Evolutionary conservation across 441 rosid genomes (phyloP).

Genomic region (Codiaeum variegatum): DNA sequence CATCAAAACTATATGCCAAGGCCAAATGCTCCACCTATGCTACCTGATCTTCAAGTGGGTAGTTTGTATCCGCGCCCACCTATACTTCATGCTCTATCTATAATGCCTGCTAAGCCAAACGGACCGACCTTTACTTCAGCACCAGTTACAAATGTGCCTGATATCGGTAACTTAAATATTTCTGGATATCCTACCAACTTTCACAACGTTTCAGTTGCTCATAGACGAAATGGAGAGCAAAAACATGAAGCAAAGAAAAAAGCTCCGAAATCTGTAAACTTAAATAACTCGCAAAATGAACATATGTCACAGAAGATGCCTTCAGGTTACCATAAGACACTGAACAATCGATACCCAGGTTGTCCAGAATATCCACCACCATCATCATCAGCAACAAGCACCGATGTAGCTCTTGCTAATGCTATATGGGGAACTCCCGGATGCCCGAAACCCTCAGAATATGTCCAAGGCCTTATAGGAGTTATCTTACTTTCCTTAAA

Average conservation of each 20-base stretch:
- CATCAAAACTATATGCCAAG: conserved; percentile 22
- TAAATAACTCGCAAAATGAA: conserved; percentile 24
- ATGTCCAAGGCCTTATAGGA: conserved; percentile 35
- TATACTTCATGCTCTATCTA: conserved; percentile 10
- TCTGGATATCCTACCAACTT: conserved; percentile 18
- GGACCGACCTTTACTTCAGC: conserved; percentile 4
- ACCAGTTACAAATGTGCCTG: conserved; percentile 19
- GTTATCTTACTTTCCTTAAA: conserved; percentile 37
- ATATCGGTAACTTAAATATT: conserved; percentile 23
- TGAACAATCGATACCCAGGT: conserved; percentile 10
- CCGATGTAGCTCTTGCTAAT: conserved; percentile 12
- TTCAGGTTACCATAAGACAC: conserved; percentile 15
- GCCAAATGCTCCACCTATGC: conserved; percentile 26
- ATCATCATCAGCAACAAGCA: conserved; percentile 18
- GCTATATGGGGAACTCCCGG: conserved; percentile 36
- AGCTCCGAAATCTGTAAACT: conserved; percentile 15
- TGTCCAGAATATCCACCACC: conserved; percentile 16
- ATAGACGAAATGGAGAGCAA: conserved; percentile 23
- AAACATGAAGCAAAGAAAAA: conserved; percentile 23
- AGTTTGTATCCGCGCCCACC: conserved; percentile 17
- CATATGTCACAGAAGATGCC: conserved; percentile 9
- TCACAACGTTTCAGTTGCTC: conserved; percentile 25
- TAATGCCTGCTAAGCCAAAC: conserved; percentile 1
- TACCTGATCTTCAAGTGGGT: conserved; percentile 13
- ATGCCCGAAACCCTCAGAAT: conserved; percentile 31